These are phyloP conservation scores for Vitis hybrid DNA, from an alignment of 177 flowering plant genomes.

Conservation along the genomic window DNA sequence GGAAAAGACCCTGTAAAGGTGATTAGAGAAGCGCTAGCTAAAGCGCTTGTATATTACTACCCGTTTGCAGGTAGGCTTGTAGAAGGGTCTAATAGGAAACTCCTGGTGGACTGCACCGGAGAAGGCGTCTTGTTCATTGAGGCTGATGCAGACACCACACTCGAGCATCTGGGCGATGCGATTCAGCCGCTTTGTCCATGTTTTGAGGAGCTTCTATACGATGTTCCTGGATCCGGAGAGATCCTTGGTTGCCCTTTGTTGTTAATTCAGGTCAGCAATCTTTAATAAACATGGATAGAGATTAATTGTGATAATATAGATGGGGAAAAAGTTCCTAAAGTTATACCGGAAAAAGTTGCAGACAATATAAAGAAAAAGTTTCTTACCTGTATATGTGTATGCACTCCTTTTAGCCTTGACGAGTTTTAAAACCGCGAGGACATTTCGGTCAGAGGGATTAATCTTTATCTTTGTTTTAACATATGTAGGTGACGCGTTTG, in stretches of 20 bases:
- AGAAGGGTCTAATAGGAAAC: conserved; percentile 17
- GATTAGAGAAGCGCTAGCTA: conserved; percentile 12
- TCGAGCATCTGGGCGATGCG: conserved; percentile 18
- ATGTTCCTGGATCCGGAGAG: conserved; percentile 20
- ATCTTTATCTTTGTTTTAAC: not conserved
- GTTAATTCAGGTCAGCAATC: conserved; percentile 22
- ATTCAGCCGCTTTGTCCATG: conserved; percentile 21
- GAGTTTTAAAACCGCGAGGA: too few species aligned
- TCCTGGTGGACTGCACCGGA: conserved; percentile 24
- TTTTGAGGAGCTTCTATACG: conserved; percentile 15
- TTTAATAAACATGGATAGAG: not conserved
- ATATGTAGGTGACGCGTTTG: conserved; percentile 30
- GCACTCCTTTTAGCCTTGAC: too few species aligned
- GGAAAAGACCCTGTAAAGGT: conserved; percentile 14
- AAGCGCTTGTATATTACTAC: conserved; percentile 24
- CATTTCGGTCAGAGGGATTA: not conserved
- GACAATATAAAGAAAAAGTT: too few species aligned
- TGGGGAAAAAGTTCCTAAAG: too few species aligned
- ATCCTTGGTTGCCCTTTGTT: conserved; percentile 23
- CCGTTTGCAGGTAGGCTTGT: conserved; percentile 27
- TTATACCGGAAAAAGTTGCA: too few species aligned
- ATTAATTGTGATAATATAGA: too few species aligned
- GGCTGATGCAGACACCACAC: conserved; percentile 27
- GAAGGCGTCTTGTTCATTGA: conserved; percentile 31
- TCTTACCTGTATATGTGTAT: too few species aligned